These are phyloP conservation scores for Rusavskia elegans DNA, from an alignment of 495 filamentous ascomycete genomes.

Conservation along the genomic window DNA sequence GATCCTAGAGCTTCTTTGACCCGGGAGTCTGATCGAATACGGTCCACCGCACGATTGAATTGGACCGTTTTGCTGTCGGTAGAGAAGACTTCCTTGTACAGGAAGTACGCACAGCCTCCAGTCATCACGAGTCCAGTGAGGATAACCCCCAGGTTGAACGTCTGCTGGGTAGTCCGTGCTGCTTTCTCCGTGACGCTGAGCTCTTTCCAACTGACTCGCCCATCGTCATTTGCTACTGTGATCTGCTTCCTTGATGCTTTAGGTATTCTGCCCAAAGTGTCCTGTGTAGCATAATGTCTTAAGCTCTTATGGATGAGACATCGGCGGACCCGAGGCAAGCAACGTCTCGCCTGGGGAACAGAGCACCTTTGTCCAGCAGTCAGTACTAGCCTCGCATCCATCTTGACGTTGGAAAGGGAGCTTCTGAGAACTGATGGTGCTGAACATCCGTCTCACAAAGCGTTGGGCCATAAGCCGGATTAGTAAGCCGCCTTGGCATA, in stretches of 20 bases:
- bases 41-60: conserved; percentile 76
- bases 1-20: conserved; percentile 65
- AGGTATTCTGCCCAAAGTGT: conserved; percentile 17
- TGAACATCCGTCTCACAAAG: too few species aligned
- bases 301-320: neutral
- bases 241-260: conserved; percentile 40
- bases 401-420: neutral
- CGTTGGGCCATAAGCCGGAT: too few species aligned
- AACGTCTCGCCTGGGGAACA: neutral
- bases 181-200: conserved; percentile 64
- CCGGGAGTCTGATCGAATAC: conserved; percentile 53
- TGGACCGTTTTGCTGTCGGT: conserved; percentile 70
- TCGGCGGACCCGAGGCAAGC: neutral
- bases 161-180: conserved; percentile 74
- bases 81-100: conserved; percentile 79
- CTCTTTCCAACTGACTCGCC: conserved; percentile 61
- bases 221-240: conserved; percentile 69
- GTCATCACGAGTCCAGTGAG: conserved; percentile 60
- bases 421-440: neutral
- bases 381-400: neutral
- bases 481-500: too few species aligned
- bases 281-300: conserved; percentile 39
- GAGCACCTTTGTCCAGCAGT: neutral
- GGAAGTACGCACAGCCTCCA: conserved; percentile 55
- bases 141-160: conserved; percentile 70